Evolutionary conservation across 2,329 filamentous ascomycete genomes (phyloP).

Genomic region (Stagonosporopsis vannaccii): DNA sequence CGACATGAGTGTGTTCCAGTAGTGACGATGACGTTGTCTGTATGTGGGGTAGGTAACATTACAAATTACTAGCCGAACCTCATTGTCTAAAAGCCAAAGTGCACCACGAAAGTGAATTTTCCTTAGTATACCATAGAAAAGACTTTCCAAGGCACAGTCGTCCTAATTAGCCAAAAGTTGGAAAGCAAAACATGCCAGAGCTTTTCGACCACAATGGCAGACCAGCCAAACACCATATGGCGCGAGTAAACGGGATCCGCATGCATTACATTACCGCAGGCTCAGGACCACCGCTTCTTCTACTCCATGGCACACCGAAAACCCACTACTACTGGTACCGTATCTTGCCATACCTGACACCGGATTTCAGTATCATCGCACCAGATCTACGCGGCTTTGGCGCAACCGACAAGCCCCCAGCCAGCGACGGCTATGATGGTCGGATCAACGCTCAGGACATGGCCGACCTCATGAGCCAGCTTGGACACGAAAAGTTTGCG

Average conservation of each 20-base stretch:
- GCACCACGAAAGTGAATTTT: not conserved
- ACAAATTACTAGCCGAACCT: conserved; percentile 3
- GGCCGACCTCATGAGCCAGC: conserved; percentile 39
- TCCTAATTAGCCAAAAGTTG: not conserved
- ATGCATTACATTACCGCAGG: conserved; percentile 33
- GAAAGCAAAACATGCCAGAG: conserved; percentile 24
- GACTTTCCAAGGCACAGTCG: not conserved
- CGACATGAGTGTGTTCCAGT: not conserved
- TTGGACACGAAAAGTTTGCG: conserved; percentile 77
- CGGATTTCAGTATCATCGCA: conserved; percentile 48
- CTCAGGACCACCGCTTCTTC: conserved; percentile 26
- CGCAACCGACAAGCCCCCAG: conserved; percentile 51
- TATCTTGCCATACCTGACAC: conserved; percentile 44
- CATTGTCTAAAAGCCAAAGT: not conserved
- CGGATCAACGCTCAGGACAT: conserved; percentile 48
- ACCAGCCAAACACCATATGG: conserved; percentile 25
- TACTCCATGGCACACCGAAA: conserved; percentile 34
- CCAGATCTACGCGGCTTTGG: conserved; percentile 50
- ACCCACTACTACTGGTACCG: conserved; percentile 49
- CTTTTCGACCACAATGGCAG: conserved; percentile 27
- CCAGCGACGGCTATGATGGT: conserved; percentile 48
- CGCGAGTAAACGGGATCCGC: conserved; percentile 31
- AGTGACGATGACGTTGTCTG: conserved; percentile 3
- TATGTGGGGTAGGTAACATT: conserved; percentile 7
- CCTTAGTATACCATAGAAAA: not conserved